Evolutionary conservation across 495 filamentous ascomycete species (phyloP).

Genomic region (Podospora sp.): DNA sequence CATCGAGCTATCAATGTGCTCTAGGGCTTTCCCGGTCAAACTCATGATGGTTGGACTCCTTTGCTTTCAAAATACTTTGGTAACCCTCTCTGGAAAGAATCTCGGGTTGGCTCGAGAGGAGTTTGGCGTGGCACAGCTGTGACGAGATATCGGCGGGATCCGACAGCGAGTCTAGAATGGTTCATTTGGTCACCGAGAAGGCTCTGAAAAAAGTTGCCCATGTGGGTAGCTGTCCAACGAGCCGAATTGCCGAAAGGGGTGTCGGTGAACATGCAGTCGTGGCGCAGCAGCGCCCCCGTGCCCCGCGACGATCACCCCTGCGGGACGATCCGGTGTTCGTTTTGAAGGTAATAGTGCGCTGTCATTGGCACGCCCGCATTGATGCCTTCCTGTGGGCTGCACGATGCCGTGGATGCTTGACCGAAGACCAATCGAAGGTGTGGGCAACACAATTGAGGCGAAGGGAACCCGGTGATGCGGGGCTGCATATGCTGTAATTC

Average conservation of each 20-base stretch:
- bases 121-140: no score
- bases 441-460: not conserved
- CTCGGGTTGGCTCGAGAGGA: no score
- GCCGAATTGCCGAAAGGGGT: not conserved
- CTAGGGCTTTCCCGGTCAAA: conserved; percentile 1
- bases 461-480: not conserved
- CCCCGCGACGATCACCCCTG: not conserved
- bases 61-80: not conserved
- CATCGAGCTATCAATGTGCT: conserved; percentile 3
- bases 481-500: not conserved
- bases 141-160: no score
- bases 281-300: not conserved
- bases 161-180: not conserved
- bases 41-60: not conserved
- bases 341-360: not conserved
- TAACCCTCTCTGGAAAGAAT: no score
- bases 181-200: conserved; percentile 7
- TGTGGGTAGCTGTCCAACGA: not conserved
- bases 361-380: not conserved
- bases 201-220: not conserved
- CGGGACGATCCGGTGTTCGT: not conserved
- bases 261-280: not conserved
- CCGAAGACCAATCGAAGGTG: not conserved
- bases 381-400: not conserved
- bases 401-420: conserved; percentile 3